Conservation (phyloP, 345 rosid species). For the Gossypium rotundifolium region DNA sequence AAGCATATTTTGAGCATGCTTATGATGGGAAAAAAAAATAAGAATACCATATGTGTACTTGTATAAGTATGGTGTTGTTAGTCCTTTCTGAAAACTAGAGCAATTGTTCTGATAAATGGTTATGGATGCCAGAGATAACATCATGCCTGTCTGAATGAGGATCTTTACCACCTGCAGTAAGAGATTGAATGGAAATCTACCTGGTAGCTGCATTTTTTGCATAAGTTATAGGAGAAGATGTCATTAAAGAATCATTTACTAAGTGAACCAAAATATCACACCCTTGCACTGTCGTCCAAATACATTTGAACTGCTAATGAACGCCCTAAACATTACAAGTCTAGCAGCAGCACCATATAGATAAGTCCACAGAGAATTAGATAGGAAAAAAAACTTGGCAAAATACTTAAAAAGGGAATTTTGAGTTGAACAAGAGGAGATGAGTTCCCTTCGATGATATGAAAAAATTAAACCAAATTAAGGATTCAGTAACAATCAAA, state of each 20-base stretch:
- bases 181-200: neutral
- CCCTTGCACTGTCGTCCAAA: no score
- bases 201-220: neutral
- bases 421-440: no score
- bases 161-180: neutral
- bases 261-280: neutral
- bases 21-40: neutral
- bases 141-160: neutral
- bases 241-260: neutral
- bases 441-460: neutral
- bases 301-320: no score
- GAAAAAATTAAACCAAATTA: neutral
- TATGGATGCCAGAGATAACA: neutral
- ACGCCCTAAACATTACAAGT: no score
- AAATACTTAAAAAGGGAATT: no score
- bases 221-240: neutral
- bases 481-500: neutral
- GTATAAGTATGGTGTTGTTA: neutral
- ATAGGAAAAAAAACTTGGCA: no score
- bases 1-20: neutral
- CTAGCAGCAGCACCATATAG: no score
- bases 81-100: neutral
- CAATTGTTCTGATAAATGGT: neutral
- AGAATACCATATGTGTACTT: neutral
- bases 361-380: no score